Conservation (phyloP, 202 grass and related monocot species). For the Miscanthus sacchariflorus region DNA sequence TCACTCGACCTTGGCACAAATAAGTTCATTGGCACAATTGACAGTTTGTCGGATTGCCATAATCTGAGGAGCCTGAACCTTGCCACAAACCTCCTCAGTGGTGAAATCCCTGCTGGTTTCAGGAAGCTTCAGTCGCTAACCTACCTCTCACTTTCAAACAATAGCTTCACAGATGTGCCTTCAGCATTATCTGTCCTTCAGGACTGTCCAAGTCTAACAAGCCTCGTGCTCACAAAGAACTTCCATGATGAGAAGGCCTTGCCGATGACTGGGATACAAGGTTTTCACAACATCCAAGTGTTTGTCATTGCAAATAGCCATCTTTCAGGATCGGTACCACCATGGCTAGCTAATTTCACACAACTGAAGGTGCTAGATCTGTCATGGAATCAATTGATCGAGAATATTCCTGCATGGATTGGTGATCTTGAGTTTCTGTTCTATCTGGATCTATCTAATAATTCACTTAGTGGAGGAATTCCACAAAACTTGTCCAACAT, state of each 20-base stretch:
- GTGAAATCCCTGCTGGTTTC: constrained; percentile 82
- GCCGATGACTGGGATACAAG: constrained; percentile 66
- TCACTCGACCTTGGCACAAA: constrained; percentile 90
- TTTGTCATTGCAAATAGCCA: constrained; percentile 89
- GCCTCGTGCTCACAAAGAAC: constrained; percentile 90
- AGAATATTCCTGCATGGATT: constrained; percentile 81
- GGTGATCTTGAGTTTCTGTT: constrained; percentile 78
- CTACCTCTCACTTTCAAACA: constrained; percentile 96
- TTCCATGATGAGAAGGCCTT: constrained; percentile 72
- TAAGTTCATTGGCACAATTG: constrained; percentile 66
- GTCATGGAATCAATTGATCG: constrained; percentile 87
- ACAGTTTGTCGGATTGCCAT: constrained; percentile 65
- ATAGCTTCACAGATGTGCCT: constrained; percentile 88
- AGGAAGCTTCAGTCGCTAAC: constrained; percentile 71
- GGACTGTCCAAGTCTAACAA: constrained; percentile 65
- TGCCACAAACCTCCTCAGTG: constrained; percentile 85
- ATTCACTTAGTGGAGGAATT: constrained; percentile 79
- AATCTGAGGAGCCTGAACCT: constrained; percentile 84
- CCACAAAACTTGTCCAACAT: constrained; percentile 69
- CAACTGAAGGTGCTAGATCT: constrained; percentile 83
- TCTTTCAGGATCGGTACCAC: constrained; percentile 75
- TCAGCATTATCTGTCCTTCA: constrained; percentile 87
- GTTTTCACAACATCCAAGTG: constrained; percentile 80
- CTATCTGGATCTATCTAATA: constrained; percentile 97
- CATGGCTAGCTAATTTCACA: constrained; percentile 70